Conservation (phyloP, 1,139 yeast genomes). For the Pichia kudriavzevii region DNA sequence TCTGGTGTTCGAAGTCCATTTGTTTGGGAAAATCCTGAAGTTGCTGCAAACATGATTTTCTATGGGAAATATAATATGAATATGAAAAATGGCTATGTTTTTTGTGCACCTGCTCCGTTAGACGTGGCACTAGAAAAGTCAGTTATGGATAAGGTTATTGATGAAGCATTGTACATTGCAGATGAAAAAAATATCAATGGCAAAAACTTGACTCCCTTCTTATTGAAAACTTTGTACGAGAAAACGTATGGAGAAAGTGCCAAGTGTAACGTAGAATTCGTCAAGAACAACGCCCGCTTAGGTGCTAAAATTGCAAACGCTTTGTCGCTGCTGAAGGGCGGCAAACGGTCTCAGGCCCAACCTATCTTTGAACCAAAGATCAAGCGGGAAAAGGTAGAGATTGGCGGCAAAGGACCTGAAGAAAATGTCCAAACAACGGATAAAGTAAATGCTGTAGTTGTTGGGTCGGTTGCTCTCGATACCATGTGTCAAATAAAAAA, state of each 20-base stretch:
- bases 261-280: conserved; percentile 65
- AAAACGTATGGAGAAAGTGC: conserved; percentile 67
- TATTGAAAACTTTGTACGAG: conserved; percentile 56
- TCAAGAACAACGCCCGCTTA: conserved; percentile 62
- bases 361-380: too few species aligned
- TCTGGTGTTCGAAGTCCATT: conserved; percentile 72
- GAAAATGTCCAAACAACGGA: not conserved
- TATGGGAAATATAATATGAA: conserved; percentile 44
- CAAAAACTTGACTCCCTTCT: conserved; percentile 72
- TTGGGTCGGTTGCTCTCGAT: conserved; percentile 78
- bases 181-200: conserved; percentile 49
- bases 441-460: conserved; percentile 33
- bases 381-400: too few species aligned
- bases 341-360: conserved; percentile 8
- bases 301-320: conserved; percentile 63
- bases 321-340: conserved; percentile 35
- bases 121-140: conserved; percentile 50
- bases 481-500: conserved; percentile 42
- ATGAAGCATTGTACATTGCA: conserved; percentile 54
- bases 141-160: conserved; percentile 49
- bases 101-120: conserved; percentile 78
- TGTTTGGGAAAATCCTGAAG: conserved; percentile 41
- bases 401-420: not conserved
- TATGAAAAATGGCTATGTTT: conserved; percentile 59
- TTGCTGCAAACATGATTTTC: conserved; percentile 58